phyloP scores from a whole-genome alignment of 2,329 filamentous ascomycete species.

The Calonectria leucothoes region DNA sequence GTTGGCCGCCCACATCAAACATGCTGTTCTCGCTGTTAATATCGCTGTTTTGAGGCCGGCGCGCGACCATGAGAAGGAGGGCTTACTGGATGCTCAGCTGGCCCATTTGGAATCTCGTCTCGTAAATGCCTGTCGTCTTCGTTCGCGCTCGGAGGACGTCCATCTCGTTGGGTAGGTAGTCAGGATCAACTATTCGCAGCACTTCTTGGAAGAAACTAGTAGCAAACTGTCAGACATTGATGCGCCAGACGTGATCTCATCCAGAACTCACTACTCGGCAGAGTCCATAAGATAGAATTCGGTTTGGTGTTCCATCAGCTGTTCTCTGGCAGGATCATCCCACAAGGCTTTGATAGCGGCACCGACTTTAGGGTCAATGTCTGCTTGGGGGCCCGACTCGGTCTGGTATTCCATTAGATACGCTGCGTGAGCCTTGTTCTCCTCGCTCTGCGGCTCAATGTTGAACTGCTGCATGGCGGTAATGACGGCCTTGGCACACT shows the following conservation, averaged over 20 bases:
- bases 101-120: conserved; percentile 98
- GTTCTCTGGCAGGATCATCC: conserved; percentile 86
- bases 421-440: conserved; percentile 79
- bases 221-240: conserved; percentile 18
- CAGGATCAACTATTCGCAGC: conserved; percentile 81
- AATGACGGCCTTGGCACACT: conserved; percentile 95
- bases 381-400: conserved; percentile 88
- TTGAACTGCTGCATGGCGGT: conserved; percentile 92
- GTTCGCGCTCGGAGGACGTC: conserved; percentile 96
- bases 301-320: conserved; percentile 91
- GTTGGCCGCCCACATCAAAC: conserved; percentile 98
- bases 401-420: conserved; percentile 90
- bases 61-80: background rate
- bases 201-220: conserved; percentile 95
- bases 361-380: conserved; percentile 84
- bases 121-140: conserved; percentile 99
- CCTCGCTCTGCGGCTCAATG: conserved; percentile 79
- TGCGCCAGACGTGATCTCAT: background rate
- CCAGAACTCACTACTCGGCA: conserved; percentile 85
- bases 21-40: conserved; percentile 71
- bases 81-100: conserved; percentile 98
- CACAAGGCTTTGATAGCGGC: conserved; percentile 88
- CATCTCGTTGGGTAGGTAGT: conserved; percentile 93
- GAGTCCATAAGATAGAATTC: conserved; percentile 99
- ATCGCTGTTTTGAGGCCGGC: background rate